Conservation (phyloP, 2,329 filamentous ascomycete genomes). For the Aspergillus sp. region DNA sequence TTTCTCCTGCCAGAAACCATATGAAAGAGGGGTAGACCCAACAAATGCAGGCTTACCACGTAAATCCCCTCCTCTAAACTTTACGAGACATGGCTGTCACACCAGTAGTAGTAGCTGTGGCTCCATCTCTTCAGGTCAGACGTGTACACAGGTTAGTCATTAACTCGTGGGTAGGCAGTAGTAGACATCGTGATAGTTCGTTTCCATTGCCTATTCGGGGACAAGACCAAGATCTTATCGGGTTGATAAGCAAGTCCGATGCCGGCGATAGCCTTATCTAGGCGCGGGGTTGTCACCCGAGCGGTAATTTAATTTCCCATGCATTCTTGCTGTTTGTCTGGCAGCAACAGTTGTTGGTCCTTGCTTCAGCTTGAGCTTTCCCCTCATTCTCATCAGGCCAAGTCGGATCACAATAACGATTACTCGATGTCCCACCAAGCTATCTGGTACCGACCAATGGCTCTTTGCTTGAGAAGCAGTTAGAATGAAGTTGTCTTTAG, state of each 20-base stretch:
- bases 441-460: background rate
- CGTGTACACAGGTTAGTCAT: too few species aligned
- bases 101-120: too few species aligned
- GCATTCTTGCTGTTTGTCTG: background rate
- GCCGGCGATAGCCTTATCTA: slow-evolving; percentile 41
- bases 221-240: background rate
- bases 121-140: too few species aligned
- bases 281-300: slow-evolving; percentile 23
- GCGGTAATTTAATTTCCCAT: slow-evolving; percentile 2
- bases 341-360: background rate
- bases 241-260: slow-evolving; percentile 27
- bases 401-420: background rate
- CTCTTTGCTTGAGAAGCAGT: background rate
- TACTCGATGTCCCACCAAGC: background rate
- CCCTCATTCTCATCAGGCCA: background rate
- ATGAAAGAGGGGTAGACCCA: too few species aligned
- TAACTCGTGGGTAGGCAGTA: too few species aligned
- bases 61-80: too few species aligned
- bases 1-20: too few species aligned
- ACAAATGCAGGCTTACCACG: too few species aligned
- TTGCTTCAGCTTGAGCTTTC: background rate
- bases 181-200: background rate
- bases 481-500: background rate
- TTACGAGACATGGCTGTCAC: too few species aligned
- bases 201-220: background rate